Evolutionary conservation across 176 grass and related monocot species (phyloP).

Genomic region (Oryza coarctata): DNA sequence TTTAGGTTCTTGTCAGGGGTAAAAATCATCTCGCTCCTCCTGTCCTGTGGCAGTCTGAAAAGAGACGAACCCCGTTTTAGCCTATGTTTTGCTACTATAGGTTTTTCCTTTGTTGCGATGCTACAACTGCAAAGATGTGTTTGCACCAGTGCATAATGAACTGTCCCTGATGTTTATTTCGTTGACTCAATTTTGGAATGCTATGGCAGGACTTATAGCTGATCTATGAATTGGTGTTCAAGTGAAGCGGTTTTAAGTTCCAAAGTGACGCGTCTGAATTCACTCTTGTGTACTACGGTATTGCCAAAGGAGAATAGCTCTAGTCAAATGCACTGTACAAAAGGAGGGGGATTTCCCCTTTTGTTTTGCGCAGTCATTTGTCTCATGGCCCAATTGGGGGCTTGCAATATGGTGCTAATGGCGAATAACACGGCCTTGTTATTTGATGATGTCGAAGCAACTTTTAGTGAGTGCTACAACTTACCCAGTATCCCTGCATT

Average conservation of each 20-base stretch:
- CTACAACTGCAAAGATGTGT: neutral
- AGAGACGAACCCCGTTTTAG: neutral
- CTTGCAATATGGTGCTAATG: slow-evolving; percentile 59
- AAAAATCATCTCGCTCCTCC: neutral
- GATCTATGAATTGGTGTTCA: slow-evolving; percentile 6
- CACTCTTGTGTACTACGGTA: neutral
- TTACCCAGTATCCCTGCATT: slow-evolving; percentile 8
- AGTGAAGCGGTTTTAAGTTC: neutral
- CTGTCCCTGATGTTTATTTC: neutral
- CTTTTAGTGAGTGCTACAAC: slow-evolving; percentile 61
- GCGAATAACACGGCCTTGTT: slow-evolving; percentile 57
- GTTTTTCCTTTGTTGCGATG: neutral
- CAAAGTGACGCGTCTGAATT: neutral
- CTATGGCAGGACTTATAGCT: slow-evolving; percentile 22
- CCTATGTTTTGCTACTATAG: slow-evolving; percentile 2
- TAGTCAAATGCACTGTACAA: slow-evolving; percentile 21
- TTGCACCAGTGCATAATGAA: neutral
- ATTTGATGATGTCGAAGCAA: slow-evolving; percentile 69
- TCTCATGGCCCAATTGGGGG: slow-evolving; percentile 46
- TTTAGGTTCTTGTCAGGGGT: neutral
- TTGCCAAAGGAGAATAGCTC: neutral
- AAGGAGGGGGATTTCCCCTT: slow-evolving; percentile 24
- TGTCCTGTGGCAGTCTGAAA: neutral
- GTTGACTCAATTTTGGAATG: neutral
- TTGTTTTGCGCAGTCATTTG: slow-evolving; percentile 32